phyloP scores from a whole-genome alignment of 257 asterid species.

The Solanum dulcamara region DNA sequence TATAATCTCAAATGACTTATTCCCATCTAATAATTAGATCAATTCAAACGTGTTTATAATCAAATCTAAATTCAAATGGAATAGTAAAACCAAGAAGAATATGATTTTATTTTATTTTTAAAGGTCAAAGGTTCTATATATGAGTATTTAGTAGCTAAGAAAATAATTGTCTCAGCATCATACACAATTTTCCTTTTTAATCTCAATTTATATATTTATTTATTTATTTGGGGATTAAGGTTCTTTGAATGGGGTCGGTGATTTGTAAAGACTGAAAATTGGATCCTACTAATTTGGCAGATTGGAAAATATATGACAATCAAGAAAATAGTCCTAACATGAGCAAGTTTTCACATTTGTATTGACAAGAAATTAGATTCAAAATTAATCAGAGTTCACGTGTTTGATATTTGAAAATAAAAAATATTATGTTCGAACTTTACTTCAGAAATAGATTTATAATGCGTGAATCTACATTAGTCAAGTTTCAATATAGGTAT shows the following conservation, averaged over 20 bases:
- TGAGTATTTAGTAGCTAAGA: neutral
- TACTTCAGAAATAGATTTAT: neutral
- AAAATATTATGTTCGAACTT: rapidly evolving
- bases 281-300: neutral
- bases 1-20: neutral
- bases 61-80: neutral
- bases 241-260: neutral
- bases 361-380: neutral
- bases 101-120: too few relatives aligned
- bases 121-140: neutral
- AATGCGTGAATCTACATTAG: neutral
- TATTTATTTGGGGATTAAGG: neutral
- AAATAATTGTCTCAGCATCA: neutral
- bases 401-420: neutral
- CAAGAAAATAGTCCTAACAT: neutral
- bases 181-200: neutral
- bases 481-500: neutral
- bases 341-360: neutral
- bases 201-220: neutral
- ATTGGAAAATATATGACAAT: neutral
- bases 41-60: neutral
- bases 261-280: neutral
- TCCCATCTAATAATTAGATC: neutral
- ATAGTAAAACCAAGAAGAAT: neutral
- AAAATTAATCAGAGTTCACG: neutral